Conservation (phyloP, 192 early-diverging fungal genomes). For the Geranomyces variabilis region DNA sequence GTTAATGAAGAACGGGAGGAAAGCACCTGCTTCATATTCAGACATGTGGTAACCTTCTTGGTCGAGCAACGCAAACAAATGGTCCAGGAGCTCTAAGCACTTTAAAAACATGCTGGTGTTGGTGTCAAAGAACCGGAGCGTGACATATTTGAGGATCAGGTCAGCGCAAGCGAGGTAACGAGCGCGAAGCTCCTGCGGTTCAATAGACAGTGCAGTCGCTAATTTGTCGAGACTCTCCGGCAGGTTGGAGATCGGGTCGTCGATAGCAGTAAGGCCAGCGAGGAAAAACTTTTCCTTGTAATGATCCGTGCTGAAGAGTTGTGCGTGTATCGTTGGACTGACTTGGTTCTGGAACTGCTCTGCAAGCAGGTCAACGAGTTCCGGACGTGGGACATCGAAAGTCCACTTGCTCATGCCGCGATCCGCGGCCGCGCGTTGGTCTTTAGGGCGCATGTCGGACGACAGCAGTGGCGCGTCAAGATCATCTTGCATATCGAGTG, state of each 20-base stretch:
- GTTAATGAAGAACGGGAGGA: conserved; percentile 73
- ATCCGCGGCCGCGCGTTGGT: conserved; percentile 70
- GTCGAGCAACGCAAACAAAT: conserved; percentile 67
- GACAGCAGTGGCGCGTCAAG: conserved; percentile 58
- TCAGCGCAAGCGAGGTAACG: conserved; percentile 76
- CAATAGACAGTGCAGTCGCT: neutral
- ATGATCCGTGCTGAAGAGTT: conserved; percentile 79
- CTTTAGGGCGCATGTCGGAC: conserved; percentile 69
- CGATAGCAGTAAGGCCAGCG: conserved; percentile 65
- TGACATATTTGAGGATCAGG: conserved; percentile 83
- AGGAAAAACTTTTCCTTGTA: conserved; percentile 86
- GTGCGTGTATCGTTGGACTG: conserved; percentile 54
- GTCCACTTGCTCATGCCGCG: conserved; percentile 69
- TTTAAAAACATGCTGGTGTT: conserved; percentile 86
- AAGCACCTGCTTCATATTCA: conserved; percentile 81
- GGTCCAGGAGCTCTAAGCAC: conserved; percentile 80
- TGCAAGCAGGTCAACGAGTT: conserved; percentile 62
- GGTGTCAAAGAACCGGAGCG: conserved; percentile 90
- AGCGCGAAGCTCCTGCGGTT: conserved; percentile 58
- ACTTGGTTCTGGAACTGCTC: conserved; percentile 69
- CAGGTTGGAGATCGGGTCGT: conserved; percentile 60
- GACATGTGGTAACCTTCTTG: conserved; percentile 63
- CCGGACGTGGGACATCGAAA: conserved; percentile 67
- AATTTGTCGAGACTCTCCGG: neutral
- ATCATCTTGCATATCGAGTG: neutral